Conservation (phyloP, 441 rosid species). For the Mallotus japonicus region DNA sequence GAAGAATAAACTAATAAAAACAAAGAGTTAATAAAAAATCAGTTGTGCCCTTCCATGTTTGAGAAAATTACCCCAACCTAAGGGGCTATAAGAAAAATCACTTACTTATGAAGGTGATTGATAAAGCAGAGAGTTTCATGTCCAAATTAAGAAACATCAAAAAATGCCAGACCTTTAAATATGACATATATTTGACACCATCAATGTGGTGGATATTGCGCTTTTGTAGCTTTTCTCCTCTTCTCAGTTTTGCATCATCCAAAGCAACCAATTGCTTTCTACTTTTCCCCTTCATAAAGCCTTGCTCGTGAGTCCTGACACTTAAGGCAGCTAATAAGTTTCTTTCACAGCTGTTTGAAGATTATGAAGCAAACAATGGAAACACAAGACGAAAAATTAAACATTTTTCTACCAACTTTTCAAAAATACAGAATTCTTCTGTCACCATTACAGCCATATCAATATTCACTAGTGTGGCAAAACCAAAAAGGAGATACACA, state of each 20-base stretch:
- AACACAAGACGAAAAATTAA: not conserved
- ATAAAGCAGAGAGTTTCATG: not conserved
- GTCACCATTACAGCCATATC: not conserved
- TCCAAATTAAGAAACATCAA: slow-evolving; percentile 14
- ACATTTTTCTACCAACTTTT: not conserved
- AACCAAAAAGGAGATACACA: slow-evolving; percentile 5
- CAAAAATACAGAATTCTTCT: not conserved
- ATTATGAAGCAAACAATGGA: not conserved
- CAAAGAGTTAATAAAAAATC: not conserved
- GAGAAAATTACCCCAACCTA: not conserved
- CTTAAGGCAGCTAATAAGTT: slow-evolving; percentile 20
- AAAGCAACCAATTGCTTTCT: slow-evolving; percentile 36
- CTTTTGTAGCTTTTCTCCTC: slow-evolving; percentile 53
- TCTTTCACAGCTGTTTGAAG: not conserved
- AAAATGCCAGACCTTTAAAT: slow-evolving; percentile 61
- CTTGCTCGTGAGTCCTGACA: slow-evolving; percentile 32
- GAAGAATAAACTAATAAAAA: not conserved
- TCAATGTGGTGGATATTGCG: slow-evolving; percentile 56
- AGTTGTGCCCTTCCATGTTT: not conserved
- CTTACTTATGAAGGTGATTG: not conserved
- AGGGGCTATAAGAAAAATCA: not conserved
- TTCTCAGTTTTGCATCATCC: slow-evolving; percentile 46
- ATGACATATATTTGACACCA: slow-evolving; percentile 89
- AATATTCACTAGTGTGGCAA: not conserved
- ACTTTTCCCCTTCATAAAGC: slow-evolving; percentile 38